These are phyloP conservation scores for Nidularia sp. DNA, from an alignment of 768 basidiomycete species.

Conservation along the genomic window DNA sequence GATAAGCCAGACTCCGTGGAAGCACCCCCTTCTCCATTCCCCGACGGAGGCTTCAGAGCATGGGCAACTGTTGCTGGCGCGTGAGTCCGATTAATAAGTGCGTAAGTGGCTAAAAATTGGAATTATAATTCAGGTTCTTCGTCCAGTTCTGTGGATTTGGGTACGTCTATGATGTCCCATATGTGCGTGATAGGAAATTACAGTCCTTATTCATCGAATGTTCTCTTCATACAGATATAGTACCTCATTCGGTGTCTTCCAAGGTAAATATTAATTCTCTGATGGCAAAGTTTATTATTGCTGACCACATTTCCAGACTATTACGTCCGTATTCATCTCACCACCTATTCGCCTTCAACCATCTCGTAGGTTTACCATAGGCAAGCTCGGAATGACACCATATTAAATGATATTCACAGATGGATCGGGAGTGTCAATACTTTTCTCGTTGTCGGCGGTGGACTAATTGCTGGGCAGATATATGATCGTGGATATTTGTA, in stretches of 20 bases:
- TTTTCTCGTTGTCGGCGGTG: conserved; percentile 16
- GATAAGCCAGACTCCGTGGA: no score
- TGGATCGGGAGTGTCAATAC: conserved; percentile 22
- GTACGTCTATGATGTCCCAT: conserved; percentile 5
- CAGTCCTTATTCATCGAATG: no score
- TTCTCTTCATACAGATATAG: conserved; percentile 9
- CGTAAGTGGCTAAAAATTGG: background rate
- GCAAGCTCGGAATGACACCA: background rate
- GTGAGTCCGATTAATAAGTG: background rate
- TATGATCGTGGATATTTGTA: conserved; percentile 25
- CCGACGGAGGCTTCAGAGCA: conserved; percentile 9
- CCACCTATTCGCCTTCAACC: conserved; percentile 10
- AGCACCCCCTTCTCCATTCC: background rate
- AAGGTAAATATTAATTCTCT: conserved; percentile 6
- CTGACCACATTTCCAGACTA: conserved; percentile 11
- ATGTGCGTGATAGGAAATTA: background rate
- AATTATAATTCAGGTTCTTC: conserved; percentile 5
- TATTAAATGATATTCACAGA: conserved; percentile 4
- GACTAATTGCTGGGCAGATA: conserved; percentile 18
- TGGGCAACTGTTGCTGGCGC: conserved; percentile 9
- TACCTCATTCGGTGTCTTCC: conserved; percentile 20
- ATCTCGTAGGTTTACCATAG: conserved; percentile 13
- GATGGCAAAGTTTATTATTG: background rate
- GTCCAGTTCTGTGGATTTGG: conserved; percentile 16
- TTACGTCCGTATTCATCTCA: conserved; percentile 19